Evolutionary conservation across 768 basidiomycete species (phyloP), one percentile per base, ranked within the genome.

Genomic region (Boletus insuetus): DNA sequence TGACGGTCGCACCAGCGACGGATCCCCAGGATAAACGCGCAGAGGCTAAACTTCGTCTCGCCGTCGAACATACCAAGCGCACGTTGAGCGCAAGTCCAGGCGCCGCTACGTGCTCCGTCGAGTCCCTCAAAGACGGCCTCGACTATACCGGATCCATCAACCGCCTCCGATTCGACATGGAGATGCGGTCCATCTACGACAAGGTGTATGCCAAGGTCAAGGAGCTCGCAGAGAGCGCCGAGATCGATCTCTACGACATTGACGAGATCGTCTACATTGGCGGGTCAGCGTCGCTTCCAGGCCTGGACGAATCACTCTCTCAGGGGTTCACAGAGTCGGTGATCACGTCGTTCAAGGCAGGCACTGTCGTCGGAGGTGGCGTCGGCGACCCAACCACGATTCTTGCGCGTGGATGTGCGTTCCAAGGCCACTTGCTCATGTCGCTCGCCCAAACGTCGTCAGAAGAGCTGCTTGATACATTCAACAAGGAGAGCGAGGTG

Each of bases 21-120:
- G 76, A 82, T 20, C 60, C 75, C 17, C 75, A 77, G 32, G 89
- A 94, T 73, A 79, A 84, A 64, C 90, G 97, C 22, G 91, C 95
- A 1, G 88, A 93, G 65, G 91, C 93, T n/a, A 96, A 95, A 68
- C 84, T 99, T 26, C 83, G 89, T 11, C 83, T 98, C 20, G 93
- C 94, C 8, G 84, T 97, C 52, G 94, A 98, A 68, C 89, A 94
- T 69, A 96, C 94, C 29, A 99, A 98, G 75, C 85, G 94, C 60
- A 94, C 93, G 0, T 79, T 98, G 60, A 87, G 85, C 49, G 95
- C 96, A 0, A 88, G 87, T 5, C 82, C 87, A 3, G 88, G 89
- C 14, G 91, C 94, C 1, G 94, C 93, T 2, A 90, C 91, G 1
- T 92, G 93, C 73, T 89, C 90, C 16, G 90, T 99, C 60, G 94